Evolutionary conservation across 345 rosid species (phyloP), one percentile per base, ranked within the genome.

Genomic region (Trapa bicornis): DNA sequence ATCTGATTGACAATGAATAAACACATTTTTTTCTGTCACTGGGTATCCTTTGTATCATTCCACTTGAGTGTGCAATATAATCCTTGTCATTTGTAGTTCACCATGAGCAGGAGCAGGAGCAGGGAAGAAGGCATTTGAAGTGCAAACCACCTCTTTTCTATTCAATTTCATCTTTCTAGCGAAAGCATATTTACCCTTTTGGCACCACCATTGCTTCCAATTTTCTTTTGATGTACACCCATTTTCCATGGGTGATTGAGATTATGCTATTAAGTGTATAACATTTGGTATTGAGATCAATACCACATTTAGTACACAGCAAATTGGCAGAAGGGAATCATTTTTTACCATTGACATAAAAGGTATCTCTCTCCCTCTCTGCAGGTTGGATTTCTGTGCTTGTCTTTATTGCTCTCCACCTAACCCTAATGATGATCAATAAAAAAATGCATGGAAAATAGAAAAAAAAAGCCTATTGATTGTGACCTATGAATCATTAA

Each of bases 361-460:
- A 45, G 1, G 48, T 45, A 45, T 45, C 37, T n/a, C 9, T 17
- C 29, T 54, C 4, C 32, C 36, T 29, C 29, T 57, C 1, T 58
- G 63, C 36, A 58, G 63, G 63, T 58, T 58, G 63, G 63, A 58
- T 58, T 58, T 14, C 63, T 33, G 37, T 58, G 63, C 38, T 33
- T 58, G 63, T 58, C 63, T 58, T 16, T 38, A 32, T 47, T 58
- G 5, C 63, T 3, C 38, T 58, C 63, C 33, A 58, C 63, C 63
- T 33, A 58, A 58, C 63, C 63, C 63, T 5, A 58, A 35, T 58
- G 63, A 33, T 3, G 38, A 33, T 58, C 63, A 58, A 58, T 58
- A 37, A 32, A 58, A 42, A 58, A 58, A 38, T 58, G 38, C 32
- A 32, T 33, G 35, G 8, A 58, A 58, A 32, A 33, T 11, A 22